Percentiles rank a stretch among this genome's conserved stretches.
phyloP scores from a whole-genome alignment of 768 basidiomycete species.

The Phylloporus arenicola region DNA sequence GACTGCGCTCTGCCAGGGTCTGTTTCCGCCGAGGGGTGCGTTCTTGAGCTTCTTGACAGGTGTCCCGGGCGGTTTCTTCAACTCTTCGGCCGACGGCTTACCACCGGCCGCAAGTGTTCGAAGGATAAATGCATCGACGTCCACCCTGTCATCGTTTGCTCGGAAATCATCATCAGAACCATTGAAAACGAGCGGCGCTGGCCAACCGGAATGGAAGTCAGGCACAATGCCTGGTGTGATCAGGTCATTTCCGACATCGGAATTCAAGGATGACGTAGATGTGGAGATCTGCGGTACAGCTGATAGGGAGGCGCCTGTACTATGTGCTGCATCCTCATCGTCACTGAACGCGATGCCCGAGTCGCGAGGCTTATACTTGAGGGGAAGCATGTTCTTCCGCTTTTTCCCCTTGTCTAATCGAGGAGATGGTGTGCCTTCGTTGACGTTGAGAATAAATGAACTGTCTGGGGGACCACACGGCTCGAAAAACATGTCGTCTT shows the following conservation, averaged over 20 bases:
- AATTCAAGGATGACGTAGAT: constrained; percentile 56
- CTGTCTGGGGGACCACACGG: constrained; percentile 39
- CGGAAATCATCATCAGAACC: constrained; percentile 37
- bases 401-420: constrained; percentile 31
- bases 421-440: constrained; percentile 54
- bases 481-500: constrained; percentile 56
- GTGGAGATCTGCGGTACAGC: constrained; percentile 55
- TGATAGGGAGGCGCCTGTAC: constrained; percentile 20
- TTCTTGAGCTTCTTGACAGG: constrained; percentile 75
- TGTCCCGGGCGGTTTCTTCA: constrained; percentile 70
- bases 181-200: constrained; percentile 36
- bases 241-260: constrained; percentile 58
- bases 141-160: constrained; percentile 28
- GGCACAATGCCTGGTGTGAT: constrained; percentile 63
- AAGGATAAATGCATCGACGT: constrained; percentile 68
- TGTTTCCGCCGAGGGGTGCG: constrained; percentile 47
- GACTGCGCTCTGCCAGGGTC: constrained; percentile 81
- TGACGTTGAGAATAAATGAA: constrained; percentile 55
- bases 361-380: constrained; percentile 69
- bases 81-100: constrained; percentile 39
- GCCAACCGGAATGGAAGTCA: constrained; percentile 57
- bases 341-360: constrained; percentile 61
- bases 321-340: constrained; percentile 39
- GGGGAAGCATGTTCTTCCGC: constrained; percentile 39
- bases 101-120: constrained; percentile 58